Percentiles rank a stretch among this genome's conserved stretches.
Evolutionary conservation across 2,329 filamentous ascomycete species (phyloP).

Genomic region (Xylaria sp.): DNA sequence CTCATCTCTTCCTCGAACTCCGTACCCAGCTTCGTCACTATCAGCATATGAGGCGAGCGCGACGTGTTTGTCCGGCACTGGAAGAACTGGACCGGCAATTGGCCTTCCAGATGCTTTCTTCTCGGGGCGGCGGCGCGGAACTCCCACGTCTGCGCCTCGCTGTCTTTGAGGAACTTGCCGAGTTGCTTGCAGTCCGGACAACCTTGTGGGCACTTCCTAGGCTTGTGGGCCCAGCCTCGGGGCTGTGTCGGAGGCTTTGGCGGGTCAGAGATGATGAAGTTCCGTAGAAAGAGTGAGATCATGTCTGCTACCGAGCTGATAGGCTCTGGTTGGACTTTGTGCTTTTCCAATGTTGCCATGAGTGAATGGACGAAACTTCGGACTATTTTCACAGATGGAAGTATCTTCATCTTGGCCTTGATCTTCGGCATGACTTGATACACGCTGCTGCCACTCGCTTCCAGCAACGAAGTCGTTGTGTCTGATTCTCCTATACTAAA

Average conservation of each 20-base stretch:
- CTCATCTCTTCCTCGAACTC: constrained; percentile 8
- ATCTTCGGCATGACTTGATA: background rate
- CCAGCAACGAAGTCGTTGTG: constrained; percentile 2
- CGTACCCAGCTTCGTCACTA: constrained; percentile 10
- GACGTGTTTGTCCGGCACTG: background rate
- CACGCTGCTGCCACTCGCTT: constrained; percentile 7
- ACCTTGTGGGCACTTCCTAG: background rate
- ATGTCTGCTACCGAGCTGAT: constrained; percentile 1
- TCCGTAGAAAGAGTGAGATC: constrained; percentile 8
- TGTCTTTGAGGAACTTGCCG: constrained; percentile 7
- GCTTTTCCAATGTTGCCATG: background rate
- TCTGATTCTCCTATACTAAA: constrained; percentile 5
- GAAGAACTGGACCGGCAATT: background rate
- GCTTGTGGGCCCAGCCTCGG: constrained; percentile 7
- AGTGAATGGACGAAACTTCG: constrained; percentile 5
- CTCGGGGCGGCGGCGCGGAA: constrained; percentile 1
- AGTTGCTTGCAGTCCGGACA: constrained; percentile 10
- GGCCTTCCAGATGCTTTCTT: background rate
- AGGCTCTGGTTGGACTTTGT: constrained; percentile 1
- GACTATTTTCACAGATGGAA: background rate
- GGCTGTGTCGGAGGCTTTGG: constrained; percentile 5
- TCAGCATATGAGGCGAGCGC: background rate
- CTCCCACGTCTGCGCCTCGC: background rate
- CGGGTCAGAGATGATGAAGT: background rate
- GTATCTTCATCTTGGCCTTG: background rate